Evolutionary conservation across 2,329 filamentous ascomycete genomes (phyloP).

Genomic region (Alternaria brassicicola): DNA sequence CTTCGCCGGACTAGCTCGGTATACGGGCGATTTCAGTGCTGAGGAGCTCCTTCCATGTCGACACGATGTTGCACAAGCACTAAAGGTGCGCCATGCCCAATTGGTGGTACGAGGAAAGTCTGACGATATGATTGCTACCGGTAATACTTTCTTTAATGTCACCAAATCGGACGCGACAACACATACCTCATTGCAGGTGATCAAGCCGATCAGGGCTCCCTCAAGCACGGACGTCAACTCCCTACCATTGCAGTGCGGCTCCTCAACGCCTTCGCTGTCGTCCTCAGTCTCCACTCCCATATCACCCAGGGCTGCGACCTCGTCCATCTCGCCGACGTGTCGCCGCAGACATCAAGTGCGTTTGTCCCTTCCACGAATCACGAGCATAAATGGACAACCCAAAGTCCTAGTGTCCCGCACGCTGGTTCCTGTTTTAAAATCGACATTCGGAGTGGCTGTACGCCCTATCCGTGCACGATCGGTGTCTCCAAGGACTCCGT

Average conservation of each 20-base stretch:
- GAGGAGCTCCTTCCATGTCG: slow-evolving; percentile 4
- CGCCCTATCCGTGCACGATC: background rate
- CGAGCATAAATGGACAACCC: background rate
- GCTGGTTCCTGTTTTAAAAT: background rate
- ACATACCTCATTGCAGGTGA: slow-evolving; percentile 1
- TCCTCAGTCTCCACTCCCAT: background rate
- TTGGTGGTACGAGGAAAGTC: background rate
- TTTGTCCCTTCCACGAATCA: background rate
- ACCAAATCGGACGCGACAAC: background rate
- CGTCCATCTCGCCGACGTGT: background rate
- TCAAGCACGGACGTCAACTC: background rate
- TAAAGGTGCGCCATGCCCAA: background rate
- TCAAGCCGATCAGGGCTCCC: background rate
- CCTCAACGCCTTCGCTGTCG: background rate
- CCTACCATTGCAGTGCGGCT: background rate
- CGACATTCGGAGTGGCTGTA: background rate
- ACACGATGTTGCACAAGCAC: slow-evolving; percentile 5
- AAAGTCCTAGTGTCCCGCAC: background rate
- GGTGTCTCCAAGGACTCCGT: background rate
- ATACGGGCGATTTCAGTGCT: background rate
- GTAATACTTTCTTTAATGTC: slow-evolving; percentile 1
- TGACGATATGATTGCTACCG: slow-evolving; percentile 7
- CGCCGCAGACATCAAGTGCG: background rate
- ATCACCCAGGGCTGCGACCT: background rate
- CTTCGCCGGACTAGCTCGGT: slow-evolving; percentile 14